Evolutionary conservation across 2,329 filamentous ascomycete species (phyloP), one percentile per base, ranked within the genome.

Genomic region (Aspergillus novoparasiticus): DNA sequence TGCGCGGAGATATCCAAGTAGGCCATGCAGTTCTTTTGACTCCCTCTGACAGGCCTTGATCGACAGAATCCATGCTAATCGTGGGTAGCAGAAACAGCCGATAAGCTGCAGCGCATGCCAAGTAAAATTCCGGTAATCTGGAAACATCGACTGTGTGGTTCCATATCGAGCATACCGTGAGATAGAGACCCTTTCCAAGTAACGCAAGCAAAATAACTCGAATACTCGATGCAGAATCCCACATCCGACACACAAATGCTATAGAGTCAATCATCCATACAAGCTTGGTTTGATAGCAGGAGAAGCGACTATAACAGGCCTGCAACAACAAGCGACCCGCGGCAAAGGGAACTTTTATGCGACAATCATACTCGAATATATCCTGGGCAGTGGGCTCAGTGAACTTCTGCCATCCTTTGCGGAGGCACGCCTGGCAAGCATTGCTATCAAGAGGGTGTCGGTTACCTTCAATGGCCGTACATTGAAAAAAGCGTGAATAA

Each of bases 361-460:
- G 21, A 28, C 45, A 48, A 12, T 14, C 14, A 23, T 48, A 57
- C 21, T 45, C 55, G 39, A 26, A 21, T 34, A 16, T 61, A 8
- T 64, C 60, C 4, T 45, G 14, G 2, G 30, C 30, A 3, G 57
- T 54, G 14, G 66, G 54, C 8, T 62, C 48, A 2, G 59, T 57
- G 54, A 59, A 68, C 34, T 46, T 59, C 46, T 63, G 53, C 66
- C 66, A 68, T 41, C 66, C 66, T 30, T 26, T 19, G 9, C 59
- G 63, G 10, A 68, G 59, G 14, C 66, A 68, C 16, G 32, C 58
- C n/a, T 61, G 64, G 26, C 66, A 68, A 4, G 61, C 64, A 36
- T 16, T 36, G 34, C 14, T 36, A 6, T 16, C 14, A 16, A 0
- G 6, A 23, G 48, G 11, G 8, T 16, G 36, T 12, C 56, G 34